A percentile compares a stretch with the other conserved stretches of the same genome.
These are phyloP conservation scores for Malus sieversii DNA, from an alignment of 306 rosid species.

Conservation along the genomic window DNA sequence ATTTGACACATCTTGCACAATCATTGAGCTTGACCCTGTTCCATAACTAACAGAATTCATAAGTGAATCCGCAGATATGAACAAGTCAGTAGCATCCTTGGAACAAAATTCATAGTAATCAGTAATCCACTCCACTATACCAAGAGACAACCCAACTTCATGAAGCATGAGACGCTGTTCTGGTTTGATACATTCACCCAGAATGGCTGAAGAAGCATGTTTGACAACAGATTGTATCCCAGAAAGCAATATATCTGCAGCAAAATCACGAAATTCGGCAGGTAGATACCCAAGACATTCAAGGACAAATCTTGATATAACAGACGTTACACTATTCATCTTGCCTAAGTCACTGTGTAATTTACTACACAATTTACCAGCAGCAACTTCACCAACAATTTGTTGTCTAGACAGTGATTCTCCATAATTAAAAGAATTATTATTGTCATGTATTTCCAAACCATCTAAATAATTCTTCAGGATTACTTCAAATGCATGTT, in stretches of 20 bases:
- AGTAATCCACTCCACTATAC: slow-evolving; percentile 72
- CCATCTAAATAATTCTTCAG: slow-evolving; percentile 44
- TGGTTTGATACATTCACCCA: slow-evolving; percentile 51
- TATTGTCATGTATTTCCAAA: slow-evolving; percentile 24
- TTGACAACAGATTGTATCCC: slow-evolving; percentile 71
- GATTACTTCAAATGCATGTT: slow-evolving; percentile 66
- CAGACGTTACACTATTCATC: slow-evolving; percentile 32
- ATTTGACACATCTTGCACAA: slow-evolving; percentile 20
- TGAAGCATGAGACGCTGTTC: slow-evolving; percentile 83
- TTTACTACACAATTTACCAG: slow-evolving; percentile 30
- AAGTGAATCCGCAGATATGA: slow-evolving; percentile 24
- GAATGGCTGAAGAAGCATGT: slow-evolving; percentile 65
- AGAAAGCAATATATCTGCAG: slow-evolving; percentile 63
- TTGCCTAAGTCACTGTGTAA: slow-evolving; percentile 30
- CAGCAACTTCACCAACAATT: slow-evolving; percentile 15
- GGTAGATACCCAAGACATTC: slow-evolving; percentile 72
- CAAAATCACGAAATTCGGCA: slow-evolving; percentile 56
- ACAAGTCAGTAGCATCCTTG: slow-evolving; percentile 16
- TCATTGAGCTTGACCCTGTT: slow-evolving; percentile 15
- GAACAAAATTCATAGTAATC: slow-evolving; percentile 54
- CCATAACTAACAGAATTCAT: slow-evolving; percentile 25
- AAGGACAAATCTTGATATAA: slow-evolving; percentile 60
- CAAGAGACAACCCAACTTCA: slow-evolving; percentile 71
- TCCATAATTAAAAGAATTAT: slow-evolving; percentile 28
- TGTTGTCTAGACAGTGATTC: slow-evolving; percentile 25